Evolutionary conservation across 164 flowering plant species (phyloP).

Genomic region (Nymphaea thermarum): DNA sequence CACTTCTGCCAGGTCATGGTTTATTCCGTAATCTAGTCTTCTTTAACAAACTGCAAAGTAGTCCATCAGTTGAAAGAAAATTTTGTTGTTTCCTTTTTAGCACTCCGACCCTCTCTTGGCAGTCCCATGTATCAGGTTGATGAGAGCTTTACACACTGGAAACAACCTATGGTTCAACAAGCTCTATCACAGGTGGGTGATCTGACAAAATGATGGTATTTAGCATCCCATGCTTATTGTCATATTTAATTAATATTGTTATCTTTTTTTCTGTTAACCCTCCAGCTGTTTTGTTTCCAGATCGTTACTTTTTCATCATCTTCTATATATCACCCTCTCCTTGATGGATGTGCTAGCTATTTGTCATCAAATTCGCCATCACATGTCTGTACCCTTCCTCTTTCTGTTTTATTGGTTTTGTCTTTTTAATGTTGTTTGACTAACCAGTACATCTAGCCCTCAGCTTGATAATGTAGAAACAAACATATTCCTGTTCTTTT

Average conservation of each 20-base stretch:
- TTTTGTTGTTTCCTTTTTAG: slow-evolving; percentile 27
- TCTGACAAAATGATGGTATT: background rate
- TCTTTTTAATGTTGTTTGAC: background rate
- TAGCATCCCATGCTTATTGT: background rate
- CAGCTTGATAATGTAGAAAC: background rate
- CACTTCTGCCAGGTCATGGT: slow-evolving; percentile 57
- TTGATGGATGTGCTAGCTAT: slow-evolving; percentile 78
- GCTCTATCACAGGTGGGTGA: slow-evolving; percentile 61
- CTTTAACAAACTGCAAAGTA: background rate
- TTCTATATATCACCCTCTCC: slow-evolving; percentile 52
- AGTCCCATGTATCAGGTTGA: slow-evolving; percentile 38
- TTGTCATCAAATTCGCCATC: slow-evolving; percentile 69
- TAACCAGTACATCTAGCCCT: background rate
- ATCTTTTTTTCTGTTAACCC: background rate
- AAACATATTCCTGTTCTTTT: too few relatives aligned
- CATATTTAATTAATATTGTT: too few relatives aligned
- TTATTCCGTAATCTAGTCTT: background rate
- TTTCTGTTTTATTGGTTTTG: background rate
- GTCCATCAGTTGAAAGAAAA: background rate
- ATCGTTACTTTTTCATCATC: slow-evolving; percentile 58
- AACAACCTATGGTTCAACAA: slow-evolving; percentile 64
- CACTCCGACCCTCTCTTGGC: slow-evolving; percentile 67
- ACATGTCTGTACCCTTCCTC: slow-evolving; percentile 44
- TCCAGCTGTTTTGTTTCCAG: slow-evolving; percentile 31
- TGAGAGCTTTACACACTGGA: slow-evolving; percentile 63